Base-by-base conservation (phyloP, 306 rosid species). In the Dryas drummondii region DNA sequence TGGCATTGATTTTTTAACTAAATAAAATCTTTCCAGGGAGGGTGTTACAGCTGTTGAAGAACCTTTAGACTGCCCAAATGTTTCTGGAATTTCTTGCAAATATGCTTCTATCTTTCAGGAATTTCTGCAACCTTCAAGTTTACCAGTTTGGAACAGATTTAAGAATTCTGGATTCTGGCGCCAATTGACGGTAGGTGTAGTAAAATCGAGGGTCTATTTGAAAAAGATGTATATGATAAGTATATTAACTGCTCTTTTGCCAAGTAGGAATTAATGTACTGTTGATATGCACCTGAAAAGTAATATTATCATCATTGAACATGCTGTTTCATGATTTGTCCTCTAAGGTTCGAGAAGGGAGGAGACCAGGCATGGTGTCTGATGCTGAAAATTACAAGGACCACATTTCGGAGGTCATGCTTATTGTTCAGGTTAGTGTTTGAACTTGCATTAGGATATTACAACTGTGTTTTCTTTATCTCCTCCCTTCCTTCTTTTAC, bases 1-100 rank as follows among this genome's bases (percentile, higher is more conserved):
- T 52, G 48, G 60, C 72, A 59, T 37, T 49, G 16, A 74, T 71
- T 46, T 66, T 53, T 70, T 74, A 66, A 50, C 86, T 83, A 61
- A 84, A 49, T 73, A 78, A 80, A 14, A 22, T 76, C 59, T 60
- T 80, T 44, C 46, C 87, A 92, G 99, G 97, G 98, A 94, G 82
- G 99, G 99, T 73, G 92, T 92, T 61, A 90, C 99, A 72, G 99
- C 98, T 66, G 97, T 94, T 68, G 96, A 90, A 82, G 97, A 90
- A 83, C 92, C 97, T 52, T 81, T 82, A 60, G 88, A 90, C 88
- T 92, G 99, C 83, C 96, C 97, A 72, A 92, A 94, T 69, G 93
- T 92, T 85, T 94, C 97, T 46, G 57, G 72, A 46, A 82, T 90
- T 77, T 89, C 93, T 61, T 76, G 88, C 86, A 85, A 88, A 79